Base-by-base conservation (phyloP, 768 basidiomycete genomes). In the Lyophyllum shimeji region DNA sequence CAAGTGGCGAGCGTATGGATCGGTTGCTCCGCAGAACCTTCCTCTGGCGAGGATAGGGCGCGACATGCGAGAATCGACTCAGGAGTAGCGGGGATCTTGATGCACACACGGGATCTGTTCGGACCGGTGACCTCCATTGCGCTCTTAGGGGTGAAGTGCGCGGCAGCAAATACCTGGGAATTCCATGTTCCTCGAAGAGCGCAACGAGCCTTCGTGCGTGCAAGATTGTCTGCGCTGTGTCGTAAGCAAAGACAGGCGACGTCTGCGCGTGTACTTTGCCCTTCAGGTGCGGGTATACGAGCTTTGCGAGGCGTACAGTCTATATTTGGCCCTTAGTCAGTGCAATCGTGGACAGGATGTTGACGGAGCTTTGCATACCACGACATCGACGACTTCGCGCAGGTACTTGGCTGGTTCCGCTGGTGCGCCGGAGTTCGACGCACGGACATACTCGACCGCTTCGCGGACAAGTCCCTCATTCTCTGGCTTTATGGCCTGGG, bases 11-110 rank as follows among this genome's bases (percentile, higher is more conserved):
- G 76, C 0, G 82, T 83, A 42, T 78, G 69, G 44, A 84, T 82
- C 5, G 45, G 52, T 13, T 17, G 13, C 12, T 45, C 49, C 1
- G 15, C 23, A 27, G 51, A 45, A 27, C 40, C 27, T 23, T 34
- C n/a, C 7, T 79, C 79, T 24, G 70, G 63, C 18, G 70, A 71
- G 34, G 75, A 68, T 24, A 83, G 75, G 23, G 73, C 60, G 23
- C 70, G 69, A 60, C 82, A 83, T 1, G 84, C 82, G 15, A 79
- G 55, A 43, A 83, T 67, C 6, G 77, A 76, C 57, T 82, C 77
- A 2, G 79, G 78, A 0, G 82, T 84, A 13, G 78, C 70, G 17
- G 83, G 83, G 40, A 86, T 81, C 64, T 85, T 86, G 67, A 86
- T 80, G 63, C 82, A 82, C 21, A 82, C 79, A 11, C 81, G 73